Conservation (phyloP, 345 rosid genomes). For the Noccaea bulbosa region DNA sequence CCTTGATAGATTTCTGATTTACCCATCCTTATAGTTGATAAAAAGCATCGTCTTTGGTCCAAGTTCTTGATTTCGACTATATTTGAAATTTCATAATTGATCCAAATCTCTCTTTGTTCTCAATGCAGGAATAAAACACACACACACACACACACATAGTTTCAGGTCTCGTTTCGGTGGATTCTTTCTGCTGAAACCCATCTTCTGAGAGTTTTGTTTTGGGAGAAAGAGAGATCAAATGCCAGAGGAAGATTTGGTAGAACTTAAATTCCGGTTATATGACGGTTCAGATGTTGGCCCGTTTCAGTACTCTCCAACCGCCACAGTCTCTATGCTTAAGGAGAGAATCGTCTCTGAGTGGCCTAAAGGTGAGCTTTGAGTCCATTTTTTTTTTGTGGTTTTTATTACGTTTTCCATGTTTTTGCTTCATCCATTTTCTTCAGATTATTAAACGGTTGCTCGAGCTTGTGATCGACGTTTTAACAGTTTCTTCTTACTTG, state of each 20-base stretch:
- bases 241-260: constrained; percentile 81
- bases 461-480: background rate
- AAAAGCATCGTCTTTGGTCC: constrained; percentile 15
- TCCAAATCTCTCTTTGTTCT: constrained; percentile 20
- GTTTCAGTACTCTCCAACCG: constrained; percentile 71
- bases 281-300: constrained; percentile 98
- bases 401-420: background rate
- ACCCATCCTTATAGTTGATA: background rate
- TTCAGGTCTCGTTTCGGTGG: constrained; percentile 29
- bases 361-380: constrained; percentile 70
- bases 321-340: constrained; percentile 79
- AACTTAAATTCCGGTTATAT: constrained; percentile 83
- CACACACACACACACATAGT: background rate
- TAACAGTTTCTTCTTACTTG: constrained; percentile 9
- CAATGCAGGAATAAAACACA: background rate
- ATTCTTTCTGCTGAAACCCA: constrained; percentile 1
- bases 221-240: constrained; percentile 54
- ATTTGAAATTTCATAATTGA: background rate
- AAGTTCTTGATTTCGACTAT: constrained; percentile 18
- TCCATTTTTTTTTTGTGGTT: background rate
- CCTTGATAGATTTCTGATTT: background rate
- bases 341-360: constrained; percentile 81
- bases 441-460: background rate
- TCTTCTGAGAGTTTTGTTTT: constrained; percentile 13
- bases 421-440: constrained; percentile 2